A percentile compares a stretch with the other conserved stretches of the same genome.
Evolutionary conservation across 805 yeast genomes (phyloP).

Genomic region (Ogataea paraovalis): DNA sequence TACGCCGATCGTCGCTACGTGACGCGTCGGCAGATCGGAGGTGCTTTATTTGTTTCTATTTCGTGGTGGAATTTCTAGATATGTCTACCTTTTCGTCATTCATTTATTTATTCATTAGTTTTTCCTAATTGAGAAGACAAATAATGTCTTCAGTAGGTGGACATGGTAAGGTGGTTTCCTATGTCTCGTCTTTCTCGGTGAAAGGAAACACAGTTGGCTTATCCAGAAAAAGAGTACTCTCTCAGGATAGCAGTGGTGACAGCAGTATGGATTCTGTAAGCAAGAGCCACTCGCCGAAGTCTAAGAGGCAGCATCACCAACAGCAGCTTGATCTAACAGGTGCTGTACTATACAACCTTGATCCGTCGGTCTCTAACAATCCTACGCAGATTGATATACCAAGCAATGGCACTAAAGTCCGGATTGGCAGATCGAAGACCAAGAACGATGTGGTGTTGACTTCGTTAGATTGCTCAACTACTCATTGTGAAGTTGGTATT

Average conservation of each 20-base stretch:
- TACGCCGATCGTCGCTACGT: background rate
- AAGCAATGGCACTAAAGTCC: slow-evolving; percentile 10
- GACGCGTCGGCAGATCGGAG: background rate
- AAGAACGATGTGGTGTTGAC: slow-evolving; percentile 50
- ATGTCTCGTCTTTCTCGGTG: background rate
- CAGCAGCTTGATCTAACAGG: background rate
- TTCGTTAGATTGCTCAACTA: slow-evolving; percentile 54
- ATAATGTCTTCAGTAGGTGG: background rate
- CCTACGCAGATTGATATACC: slow-evolving; percentile 11
- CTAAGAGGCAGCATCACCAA: slow-evolving; percentile 2
- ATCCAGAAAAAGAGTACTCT: slow-evolving; percentile 14
- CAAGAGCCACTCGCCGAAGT: background rate
- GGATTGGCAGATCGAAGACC: slow-evolving; percentile 27
- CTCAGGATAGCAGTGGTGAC: background rate
- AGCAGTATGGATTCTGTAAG: background rate
- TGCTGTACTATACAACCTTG: background rate
- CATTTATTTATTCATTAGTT: too few relatives aligned
- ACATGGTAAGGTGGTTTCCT: too few relatives aligned
- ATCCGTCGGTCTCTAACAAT: background rate
- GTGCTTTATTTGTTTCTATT: too few relatives aligned
- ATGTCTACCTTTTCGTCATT: too few relatives aligned
- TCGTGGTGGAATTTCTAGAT: too few relatives aligned
- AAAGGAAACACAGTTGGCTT: slow-evolving; percentile 7
- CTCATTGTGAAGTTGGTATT: slow-evolving; percentile 53
- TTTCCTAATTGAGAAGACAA: too few relatives aligned